Evolutionary conservation across 495 filamentous ascomycete genomes (phyloP), one percentile per base, ranked within the genome.

Genomic region (Bathelium albidoporum): DNA sequence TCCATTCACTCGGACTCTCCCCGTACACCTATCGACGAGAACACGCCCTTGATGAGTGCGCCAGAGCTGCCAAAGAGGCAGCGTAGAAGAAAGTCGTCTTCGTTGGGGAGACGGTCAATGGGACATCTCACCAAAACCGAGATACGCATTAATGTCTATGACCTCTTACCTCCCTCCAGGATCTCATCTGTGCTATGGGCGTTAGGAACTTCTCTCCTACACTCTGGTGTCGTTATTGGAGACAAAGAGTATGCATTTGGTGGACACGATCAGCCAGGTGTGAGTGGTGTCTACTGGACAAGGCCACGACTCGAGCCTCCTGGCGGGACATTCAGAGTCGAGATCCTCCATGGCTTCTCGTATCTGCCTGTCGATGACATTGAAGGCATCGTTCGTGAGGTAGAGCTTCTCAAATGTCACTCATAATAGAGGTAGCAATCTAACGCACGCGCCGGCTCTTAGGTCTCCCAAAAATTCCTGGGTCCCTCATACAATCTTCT

Each of bases 231-330:
- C 41, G 84, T 88, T n/a, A 87, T 93, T 68, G 81, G 84, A 65
- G 81, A 85, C 59, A 80, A 79, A 45, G 89, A 93, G 76, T 93
- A 91, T 70, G 89, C 89, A 2, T 93, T 85, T 68, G 89, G 89
- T n/a, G 89, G 89, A 0, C 89, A 93, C 71, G 82, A 88, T 68
- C 76, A 77, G 53, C 81, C 69, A n/a, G 79, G 79, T 3, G 70
- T 84, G 39, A 89, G 85, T 5, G 89, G 89, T 32, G 89, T 92
- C 7, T 93, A 91, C 74, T 89, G 83, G 83, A 91, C 87, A 9
- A 81, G 52, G 36, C 88, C 89, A 0, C 75, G 76, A 59, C 79
- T 78, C 1, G 83, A 86, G 32, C 88, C 88, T 1, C 87, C 88
- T 0, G 89, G 88, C 5, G 88, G 84, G 16, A 89, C 84, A 1